Evolutionary conservation across 192 early-diverging fungal species (phyloP), one percentile per base, ranked within the genome.

Genomic region (Gaertneriomyces sp.): DNA sequence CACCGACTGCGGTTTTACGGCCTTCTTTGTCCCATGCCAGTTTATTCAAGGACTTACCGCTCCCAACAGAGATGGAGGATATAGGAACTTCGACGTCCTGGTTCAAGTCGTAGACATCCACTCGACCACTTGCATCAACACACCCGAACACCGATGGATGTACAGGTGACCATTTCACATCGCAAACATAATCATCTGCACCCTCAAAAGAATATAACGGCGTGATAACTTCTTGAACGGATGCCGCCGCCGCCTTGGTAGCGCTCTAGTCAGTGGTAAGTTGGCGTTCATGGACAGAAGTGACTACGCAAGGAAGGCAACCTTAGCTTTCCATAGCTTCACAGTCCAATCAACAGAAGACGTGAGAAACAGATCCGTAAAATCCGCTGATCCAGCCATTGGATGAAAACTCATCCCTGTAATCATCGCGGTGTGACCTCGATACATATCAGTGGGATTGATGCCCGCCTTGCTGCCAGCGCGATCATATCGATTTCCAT

Each of bases 391-490:
- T 7, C 89, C 90, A 56, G 76, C 67, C 7, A 83, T 46, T 38
- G 96, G 96, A 71, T 99, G 97, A 81, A 97, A 96, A 52, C 90
- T 77, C 58, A 99, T 73, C 53, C 90, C 86, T 45, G 93, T 98
- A 16, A 99, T 81, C 25, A 90, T 85, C 2, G 90, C 93, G 40
- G 84, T 80, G 74, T 99, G 98, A 7, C 91, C 95, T 38, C 84
- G 80, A 76, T 96, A 98, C 5, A 80, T 81, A 61, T 96, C 93
- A 40, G 83, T 74, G 45, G 80, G 80, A 67, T 94, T 94, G 67
- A 99, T 90, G 5, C 98, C 98, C 11, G 98, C 93, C 79, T 98
- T 96, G 74, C 93, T 89, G 63, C 93, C 95, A 55, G 98, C 94
- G 25, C 94, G 85, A 55, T 93, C 96, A 76, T 91, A 95, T 60